These are phyloP conservation scores for Theileria sp. DNA, from an alignment of 169 alveolate genomes.

Conservation along the genomic window DNA sequence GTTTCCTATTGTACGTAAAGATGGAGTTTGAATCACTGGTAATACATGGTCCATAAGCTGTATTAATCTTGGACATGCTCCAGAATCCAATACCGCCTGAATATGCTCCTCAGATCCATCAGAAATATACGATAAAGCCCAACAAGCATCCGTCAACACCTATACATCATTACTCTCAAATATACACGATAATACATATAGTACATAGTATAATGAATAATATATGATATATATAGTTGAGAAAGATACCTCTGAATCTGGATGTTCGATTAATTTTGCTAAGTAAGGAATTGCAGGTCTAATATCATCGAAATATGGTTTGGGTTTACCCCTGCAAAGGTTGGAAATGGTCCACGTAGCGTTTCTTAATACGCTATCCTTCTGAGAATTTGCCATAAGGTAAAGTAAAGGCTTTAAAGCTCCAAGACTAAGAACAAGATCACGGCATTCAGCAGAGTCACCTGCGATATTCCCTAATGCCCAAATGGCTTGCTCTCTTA, in stretches of 20 bases:
- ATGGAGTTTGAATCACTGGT: conserved; percentile 91
- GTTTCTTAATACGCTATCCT: conserved; percentile 88
- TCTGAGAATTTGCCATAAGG: conserved; percentile 80
- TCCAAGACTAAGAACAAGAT: conserved; percentile 84
- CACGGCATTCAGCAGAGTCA: conserved; percentile 92
- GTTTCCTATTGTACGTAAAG: conserved; percentile 96
- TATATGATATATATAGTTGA: conserved; percentile 6
- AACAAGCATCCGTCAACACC: conserved; percentile 89
- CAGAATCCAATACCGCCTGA: conserved; percentile 85
- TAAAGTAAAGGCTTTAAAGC: conserved; percentile 84
- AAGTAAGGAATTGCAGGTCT: conserved; percentile 85
- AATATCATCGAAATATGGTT: conserved; percentile 84
- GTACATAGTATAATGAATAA: background rate
- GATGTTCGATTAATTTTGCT: conserved; percentile 81
- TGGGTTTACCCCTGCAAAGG: conserved; percentile 93
- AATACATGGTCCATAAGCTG: conserved; percentile 84
- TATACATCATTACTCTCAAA: conserved; percentile 2
- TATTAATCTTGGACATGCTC: conserved; percentile 89
- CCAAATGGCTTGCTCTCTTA: conserved; percentile 97
- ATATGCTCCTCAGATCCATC: conserved; percentile 91
- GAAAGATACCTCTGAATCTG: conserved; percentile 78
- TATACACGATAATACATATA: background rate
- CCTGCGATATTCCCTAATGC: conserved; percentile 98
- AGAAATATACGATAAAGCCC: conserved; percentile 92
- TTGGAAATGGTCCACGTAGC: conserved; percentile 96